Base-by-base conservation (phyloP, 2,329 filamentous ascomycete species). In the Xylaria sp. region DNA sequence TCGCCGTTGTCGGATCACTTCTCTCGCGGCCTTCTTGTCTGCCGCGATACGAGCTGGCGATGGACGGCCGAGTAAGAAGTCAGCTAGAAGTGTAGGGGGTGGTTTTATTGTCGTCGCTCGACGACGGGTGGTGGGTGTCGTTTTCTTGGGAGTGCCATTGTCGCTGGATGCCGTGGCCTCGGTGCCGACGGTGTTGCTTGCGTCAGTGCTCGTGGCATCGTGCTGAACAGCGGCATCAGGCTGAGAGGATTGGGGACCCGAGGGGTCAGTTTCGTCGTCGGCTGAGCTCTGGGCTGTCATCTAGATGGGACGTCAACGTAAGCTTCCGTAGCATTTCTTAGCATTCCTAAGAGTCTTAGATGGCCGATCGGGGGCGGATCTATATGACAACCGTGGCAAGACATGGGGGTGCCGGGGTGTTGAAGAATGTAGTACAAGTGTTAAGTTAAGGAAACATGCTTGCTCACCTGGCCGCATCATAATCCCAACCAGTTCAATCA, bases 21-120 rank as follows among this genome's bases (percentile, higher is more conserved):
- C 81, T 22, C 81, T 81, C 13, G 72, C 74, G 15, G 74, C 75
- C 64, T 77, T 72, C 54, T 73, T 73, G 50, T 84, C 80, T 9
- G 85, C 86, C 0, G 84, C 82, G 17, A 86, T 68, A 31, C 88
- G 84, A n/a, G 84, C 83, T 2, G 87, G 82, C 10, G 86, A 75
- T 42, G 70, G 76, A 47, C 76, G 75, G 7, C 76, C 76, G 50
- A 77, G 71, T 25, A 77, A 58, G 63, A 78, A 78, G 56, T 78
- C 76, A 31, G 61, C 64, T 20, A 78, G 70, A 29, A 78, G 72
- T 1, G 76, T 75, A 27, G 76, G 75, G 13, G 67, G 74, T 42
- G 61, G 66, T 53, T 69, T 76, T 49, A 70, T 59, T 20, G 75
- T 77, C n/a, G 72, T 67, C 29, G 76, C 67, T 29, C 76, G 74